These are phyloP conservation scores for Trichoderma breve DNA, from an alignment of 2,329 filamentous ascomycete genomes.

Conservation along the genomic window DNA sequence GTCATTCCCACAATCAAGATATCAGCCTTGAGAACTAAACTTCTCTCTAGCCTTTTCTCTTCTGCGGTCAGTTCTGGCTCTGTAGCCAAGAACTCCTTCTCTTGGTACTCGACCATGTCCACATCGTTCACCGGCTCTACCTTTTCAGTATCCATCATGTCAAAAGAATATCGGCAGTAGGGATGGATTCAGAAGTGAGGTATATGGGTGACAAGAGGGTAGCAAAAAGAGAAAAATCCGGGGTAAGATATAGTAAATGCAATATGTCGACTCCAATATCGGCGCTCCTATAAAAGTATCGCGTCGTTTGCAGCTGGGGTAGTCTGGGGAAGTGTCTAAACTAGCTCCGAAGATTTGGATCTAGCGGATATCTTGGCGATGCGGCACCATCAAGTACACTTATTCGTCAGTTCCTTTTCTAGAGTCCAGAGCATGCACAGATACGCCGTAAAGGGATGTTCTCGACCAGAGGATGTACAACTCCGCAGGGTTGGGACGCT, in stretches of 20 bases:
- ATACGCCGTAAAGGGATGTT: background rate
- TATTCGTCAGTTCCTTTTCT: background rate
- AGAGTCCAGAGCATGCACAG: background rate
- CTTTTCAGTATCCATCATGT: background rate
- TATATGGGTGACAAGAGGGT: background rate
- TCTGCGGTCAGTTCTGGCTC: background rate
- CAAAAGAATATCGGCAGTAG: background rate
- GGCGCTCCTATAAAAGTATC: background rate
- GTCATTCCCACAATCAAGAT: background rate
- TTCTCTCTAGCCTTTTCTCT: background rate
- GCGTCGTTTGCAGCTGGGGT: background rate
- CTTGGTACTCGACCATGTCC: background rate
- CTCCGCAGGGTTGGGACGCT: background rate
- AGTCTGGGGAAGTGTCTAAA: background rate
- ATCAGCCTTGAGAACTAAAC: background rate
- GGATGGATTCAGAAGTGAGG: background rate
- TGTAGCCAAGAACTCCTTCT: background rate
- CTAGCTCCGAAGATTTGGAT: background rate
- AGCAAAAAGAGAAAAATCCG: background rate
- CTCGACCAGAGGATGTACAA: background rate
- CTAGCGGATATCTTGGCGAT: background rate
- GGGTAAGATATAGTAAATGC: background rate
- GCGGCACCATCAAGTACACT: background rate
- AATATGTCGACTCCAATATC: background rate
- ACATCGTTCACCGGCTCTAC: background rate